These are phyloP conservation scores for Athelia sp. DNA, from an alignment of 1,284 basidiomycete species.

Conservation along the genomic window DNA sequence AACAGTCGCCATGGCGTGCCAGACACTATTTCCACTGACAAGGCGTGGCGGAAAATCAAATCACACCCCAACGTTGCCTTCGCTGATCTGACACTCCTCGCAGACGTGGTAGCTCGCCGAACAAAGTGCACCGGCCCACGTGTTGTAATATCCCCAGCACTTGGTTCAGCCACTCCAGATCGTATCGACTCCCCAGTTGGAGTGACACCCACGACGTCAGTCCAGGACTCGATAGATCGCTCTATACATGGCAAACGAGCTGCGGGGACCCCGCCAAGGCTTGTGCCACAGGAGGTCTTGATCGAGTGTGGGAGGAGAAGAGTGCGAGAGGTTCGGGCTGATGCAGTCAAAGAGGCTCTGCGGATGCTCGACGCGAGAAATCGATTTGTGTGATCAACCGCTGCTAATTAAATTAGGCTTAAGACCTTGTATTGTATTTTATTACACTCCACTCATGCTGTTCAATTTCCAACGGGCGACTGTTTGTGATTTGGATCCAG, in stretches of 20 bases:
- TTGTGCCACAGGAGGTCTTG: constrained; percentile 56
- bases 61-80: constrained; percentile 85
- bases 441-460: background rate
- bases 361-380: constrained; percentile 67
- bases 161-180: constrained; percentile 43
- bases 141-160: constrained; percentile 60
- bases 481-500: background rate
- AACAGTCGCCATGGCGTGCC: constrained; percentile 10
- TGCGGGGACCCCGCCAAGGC: constrained; percentile 34
- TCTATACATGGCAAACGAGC: constrained; percentile 47
- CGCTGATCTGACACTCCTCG: constrained; percentile 75
- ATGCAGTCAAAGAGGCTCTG: constrained; percentile 75
- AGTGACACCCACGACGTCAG: constrained; percentile 6
- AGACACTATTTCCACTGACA: constrained; percentile 68
- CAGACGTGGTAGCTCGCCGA: constrained; percentile 82
- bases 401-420: no score
- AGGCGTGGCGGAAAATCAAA: constrained; percentile 85
- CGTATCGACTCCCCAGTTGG: constrained; percentile 28
- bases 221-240: constrained; percentile 35
- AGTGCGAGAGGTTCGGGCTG: constrained; percentile 69
- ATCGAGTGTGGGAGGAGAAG: constrained; percentile 56
- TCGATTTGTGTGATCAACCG: no score
- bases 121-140: constrained; percentile 74
- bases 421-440: background rate
- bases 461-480: background rate